Evolutionary conservation across 805 yeast genomes (phyloP), one percentile per base, ranked within the genome.

Genomic region (Pichia kluyveri): DNA sequence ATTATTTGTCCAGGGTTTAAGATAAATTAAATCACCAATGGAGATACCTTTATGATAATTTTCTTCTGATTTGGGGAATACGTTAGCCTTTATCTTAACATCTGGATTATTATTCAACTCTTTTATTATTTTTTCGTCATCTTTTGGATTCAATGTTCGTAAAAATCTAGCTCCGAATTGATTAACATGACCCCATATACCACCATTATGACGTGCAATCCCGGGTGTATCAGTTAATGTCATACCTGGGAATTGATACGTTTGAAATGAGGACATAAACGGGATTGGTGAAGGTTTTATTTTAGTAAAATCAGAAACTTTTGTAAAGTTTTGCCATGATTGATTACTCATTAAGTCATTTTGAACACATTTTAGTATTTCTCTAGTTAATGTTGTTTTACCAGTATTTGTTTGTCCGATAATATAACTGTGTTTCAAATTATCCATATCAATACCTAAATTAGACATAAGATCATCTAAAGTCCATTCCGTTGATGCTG

Each of bases 341-440:
- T 40, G 8, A 19, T n/a, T 7, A 10, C 27, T 34, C 36, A 34
- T 31, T n/a, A 26, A 23, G 15, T 48, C 41, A 12, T 45, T 26
- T 14, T 23, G 28, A 49, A 40, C 43, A 31, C 12, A 19, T 18
- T 38, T 17, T 17, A 46, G 32, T 7, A 60, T 31, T 5, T 44
- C 8, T 23, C 51, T 47, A 8, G 55, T 47, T 15, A 63, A 42
- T 5, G 52, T 41, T 11, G 66, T 49, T 42, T 63, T 63, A 18
- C 68, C 68, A 0, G 62, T 41, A 42, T 63, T 62, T 2, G 60
- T 42, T 40, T 60, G 62, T 2, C 68, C 68, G 15, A 63, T 51
- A 4, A 62, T 52, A 47, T 54, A 63, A 23, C 51, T 49, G n/a
- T 45, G 40, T 17, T 42, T 40, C 2, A 30, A 11, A 8, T 44